A percentile compares a stretch with the other conserved stretches of the same genome.
These are phyloP conservation scores for Aureobasidium sp. DNA, from an alignment of 2,329 filamentous ascomycete species.

Conservation along the genomic window DNA sequence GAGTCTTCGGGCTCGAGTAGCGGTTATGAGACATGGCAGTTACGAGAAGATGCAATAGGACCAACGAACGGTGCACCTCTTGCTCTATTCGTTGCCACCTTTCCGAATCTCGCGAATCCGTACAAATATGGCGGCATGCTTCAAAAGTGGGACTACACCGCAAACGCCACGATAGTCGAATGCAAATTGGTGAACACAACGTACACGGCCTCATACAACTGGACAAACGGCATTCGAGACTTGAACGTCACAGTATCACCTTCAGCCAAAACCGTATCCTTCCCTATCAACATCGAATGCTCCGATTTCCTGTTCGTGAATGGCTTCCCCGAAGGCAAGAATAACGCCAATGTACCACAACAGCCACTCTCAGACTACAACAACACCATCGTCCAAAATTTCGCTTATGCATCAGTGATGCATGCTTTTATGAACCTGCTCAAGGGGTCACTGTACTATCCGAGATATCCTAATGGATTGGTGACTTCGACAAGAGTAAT, in stretches of 20 bases:
- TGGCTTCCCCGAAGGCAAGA: too few relatives aligned
- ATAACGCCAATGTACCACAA: neutral
- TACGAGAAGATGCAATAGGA: neutral
- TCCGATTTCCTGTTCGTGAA: too few relatives aligned
- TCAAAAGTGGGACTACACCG: neutral
- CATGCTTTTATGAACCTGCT: neutral
- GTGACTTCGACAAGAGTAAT: neutral
- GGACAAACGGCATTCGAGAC: neutral
- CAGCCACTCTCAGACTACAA: neutral
- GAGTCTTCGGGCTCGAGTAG: too few relatives aligned
- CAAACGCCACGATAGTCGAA: neutral
- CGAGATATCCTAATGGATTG: neutral
- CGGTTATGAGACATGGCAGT: too few relatives aligned
- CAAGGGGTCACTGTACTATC: neutral
- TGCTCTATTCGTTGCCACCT: neutral
- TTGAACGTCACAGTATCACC: neutral
- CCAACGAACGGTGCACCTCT: neutral
- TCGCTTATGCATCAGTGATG: neutral
- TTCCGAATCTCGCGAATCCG: neutral
- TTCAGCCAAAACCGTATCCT: too few relatives aligned
- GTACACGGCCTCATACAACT: neutral
- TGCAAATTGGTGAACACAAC: neutral
- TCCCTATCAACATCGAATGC: too few relatives aligned
- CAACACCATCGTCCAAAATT: neutral
- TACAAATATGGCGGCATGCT: neutral